These are phyloP conservation scores for Coemansia sp. DNA, from an alignment of 192 early-diverging fungal species.

Conservation along the genomic window DNA sequence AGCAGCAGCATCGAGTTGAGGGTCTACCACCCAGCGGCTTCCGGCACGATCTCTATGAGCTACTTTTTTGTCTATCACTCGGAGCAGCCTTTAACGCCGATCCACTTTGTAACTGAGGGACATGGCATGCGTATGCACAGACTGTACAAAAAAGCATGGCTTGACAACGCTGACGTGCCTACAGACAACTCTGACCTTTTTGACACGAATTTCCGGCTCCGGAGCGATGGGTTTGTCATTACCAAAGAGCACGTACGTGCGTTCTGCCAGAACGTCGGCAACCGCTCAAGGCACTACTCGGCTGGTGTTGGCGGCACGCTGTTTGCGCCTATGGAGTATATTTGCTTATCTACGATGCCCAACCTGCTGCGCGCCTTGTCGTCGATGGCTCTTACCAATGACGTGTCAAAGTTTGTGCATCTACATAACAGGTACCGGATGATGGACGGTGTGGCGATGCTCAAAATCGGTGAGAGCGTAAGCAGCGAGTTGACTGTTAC, in stretches of 20 bases:
- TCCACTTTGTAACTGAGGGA: conserved; percentile 61
- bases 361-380: too few species aligned
- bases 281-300: not conserved
- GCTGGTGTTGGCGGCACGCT: too few species aligned
- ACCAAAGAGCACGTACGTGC: conserved; percentile 1
- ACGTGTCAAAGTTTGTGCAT: too few species aligned
- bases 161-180: conserved; percentile 31
- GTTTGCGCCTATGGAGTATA: too few species aligned
- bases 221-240: not conserved
- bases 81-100: conserved; percentile 66
- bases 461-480: not conserved
- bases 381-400: too few species aligned
- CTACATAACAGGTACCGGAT: too few species aligned
- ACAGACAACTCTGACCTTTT: not conserved
- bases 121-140: conserved; percentile 78
- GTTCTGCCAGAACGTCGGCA: not conserved
- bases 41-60: conserved; percentile 44
- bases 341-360: too few species aligned
- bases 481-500: too few species aligned
- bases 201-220: not conserved
- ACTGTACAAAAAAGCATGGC: conserved; percentile 82
- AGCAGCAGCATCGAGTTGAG: not conserved
- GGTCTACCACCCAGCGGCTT: not conserved
- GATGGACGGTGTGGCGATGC: not conserved
- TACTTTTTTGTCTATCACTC: conserved; percentile 75